phyloP scores from a whole-genome alignment of 257 asterid genomes.

The Rhazya stricta region DNA sequence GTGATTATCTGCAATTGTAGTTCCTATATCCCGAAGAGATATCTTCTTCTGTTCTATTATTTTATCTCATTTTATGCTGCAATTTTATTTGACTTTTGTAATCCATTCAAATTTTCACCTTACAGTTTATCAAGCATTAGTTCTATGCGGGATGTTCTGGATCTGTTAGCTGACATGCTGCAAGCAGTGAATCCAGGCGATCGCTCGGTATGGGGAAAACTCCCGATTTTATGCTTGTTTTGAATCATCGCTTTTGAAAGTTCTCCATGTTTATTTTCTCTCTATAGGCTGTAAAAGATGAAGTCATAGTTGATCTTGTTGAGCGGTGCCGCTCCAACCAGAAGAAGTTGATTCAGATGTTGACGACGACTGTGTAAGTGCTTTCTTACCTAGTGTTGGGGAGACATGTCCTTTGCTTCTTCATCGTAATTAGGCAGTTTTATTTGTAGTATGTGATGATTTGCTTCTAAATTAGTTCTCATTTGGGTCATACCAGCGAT shows the following conservation, averaged over 20 bases:
- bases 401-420: background rate
- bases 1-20: constrained; percentile 27
- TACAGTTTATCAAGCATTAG: constrained; percentile 52
- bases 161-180: constrained; percentile 78
- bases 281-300: constrained; percentile 62
- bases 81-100: background rate
- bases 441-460: background rate
- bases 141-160: constrained; percentile 61
- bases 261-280: constrained; percentile 5
- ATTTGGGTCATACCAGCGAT: constrained; percentile 47
- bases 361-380: constrained; percentile 55
- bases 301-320: constrained; percentile 74
- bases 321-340: constrained; percentile 75
- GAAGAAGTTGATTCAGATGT: constrained; percentile 70
- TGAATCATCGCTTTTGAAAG: background rate
- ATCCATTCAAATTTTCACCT: background rate
- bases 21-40: background rate
- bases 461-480: background rate
- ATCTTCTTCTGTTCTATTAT: background rate
- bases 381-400: constrained; percentile 1
- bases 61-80: background rate
- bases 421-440: background rate
- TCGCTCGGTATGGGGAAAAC: constrained; percentile 40
- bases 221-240: background rate
- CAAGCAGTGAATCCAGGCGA: constrained; percentile 64